These are phyloP conservation scores for Talaromyces sp. DNA, from an alignment of 2,329 filamentous ascomycete genomes.

Conservation along the genomic window DNA sequence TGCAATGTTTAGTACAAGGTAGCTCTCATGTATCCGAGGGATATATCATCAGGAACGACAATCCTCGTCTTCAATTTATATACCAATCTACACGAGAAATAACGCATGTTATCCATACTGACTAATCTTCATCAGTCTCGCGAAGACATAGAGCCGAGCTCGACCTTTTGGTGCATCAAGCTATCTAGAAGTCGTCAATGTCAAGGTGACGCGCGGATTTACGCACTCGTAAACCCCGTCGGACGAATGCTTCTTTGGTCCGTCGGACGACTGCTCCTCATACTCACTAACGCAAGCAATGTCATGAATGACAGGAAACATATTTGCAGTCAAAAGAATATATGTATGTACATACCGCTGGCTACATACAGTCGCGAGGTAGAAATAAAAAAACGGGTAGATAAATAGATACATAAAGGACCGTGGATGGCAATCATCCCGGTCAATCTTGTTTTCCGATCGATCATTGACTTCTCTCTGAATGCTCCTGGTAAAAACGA, in stretches of 20 bases:
- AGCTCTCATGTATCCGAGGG: too few species aligned
- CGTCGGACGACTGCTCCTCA: background rate
- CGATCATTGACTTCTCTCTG: background rate
- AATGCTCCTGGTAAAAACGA: background rate
- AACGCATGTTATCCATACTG: background rate
- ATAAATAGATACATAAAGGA: constrained; percentile 10
- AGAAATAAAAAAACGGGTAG: background rate
- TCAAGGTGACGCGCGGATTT: background rate
- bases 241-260: background rate
- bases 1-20: too few species aligned
- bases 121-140: background rate
- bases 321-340: constrained; percentile 7
- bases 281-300: background rate
- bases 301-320: background rate
- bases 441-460: background rate
- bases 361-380: background rate
- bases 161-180: background rate
- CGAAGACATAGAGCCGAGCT: background rate
- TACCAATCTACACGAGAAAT: too few species aligned
- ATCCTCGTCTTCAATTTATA: too few species aligned
- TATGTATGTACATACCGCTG: background rate
- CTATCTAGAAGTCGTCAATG: background rate
- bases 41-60: too few species aligned
- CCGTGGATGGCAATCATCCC: background rate
- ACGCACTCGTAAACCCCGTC: background rate